Base-by-base conservation (phyloP, 176 grass and related monocot genomes). In the Calamus simplicifolius region DNA sequence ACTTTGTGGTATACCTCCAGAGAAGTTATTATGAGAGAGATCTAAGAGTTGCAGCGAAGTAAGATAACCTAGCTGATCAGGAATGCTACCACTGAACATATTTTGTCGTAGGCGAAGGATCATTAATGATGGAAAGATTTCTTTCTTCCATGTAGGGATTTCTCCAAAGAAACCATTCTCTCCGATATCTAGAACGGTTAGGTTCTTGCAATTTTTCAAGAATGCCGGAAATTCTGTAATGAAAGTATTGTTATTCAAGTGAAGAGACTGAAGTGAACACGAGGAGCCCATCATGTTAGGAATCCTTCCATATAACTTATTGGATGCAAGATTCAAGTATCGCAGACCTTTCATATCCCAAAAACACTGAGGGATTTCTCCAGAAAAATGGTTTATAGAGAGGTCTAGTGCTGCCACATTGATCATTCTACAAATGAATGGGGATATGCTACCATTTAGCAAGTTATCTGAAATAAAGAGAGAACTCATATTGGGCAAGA, bases 71-170 rank as follows among this genome's bases (percentile, higher is more conserved):
- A 95, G 8, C 49, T 69, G 29, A 0, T 19, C 3, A 19, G 78
- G 85, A 30, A 95, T 89, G 31, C n/a, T 57, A 16, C 89, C 78
- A 1, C 2, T 56, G 50, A 95, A 89, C 5, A 54, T 69, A 49
- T 95, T 95, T 1, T 78, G 74, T 57, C 54, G 68, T 48, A 95
- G 50, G 17, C 79, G 66, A 35, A 95, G 69, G 58, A 95, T 88
- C 50, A 59, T 80, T 27, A 89, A 21, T 0, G 5, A 49, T 15
- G 27, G 72, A 30, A 89, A 51, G 1, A 30, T 49, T 16, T 16
- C 15, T 5, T 76, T 76, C 54, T 89, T 62, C 85, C 79, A 95
- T 52, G 64, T 57, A 21, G 90, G 90, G 31, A 89, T 89, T 8
- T 2, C 18, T 14, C 85, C 85, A 13, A 14, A 29, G 29, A 95